Evolutionary conservation across 768 basidiomycete genomes (phyloP), one percentile per base, ranked within the genome.

Genomic region (Amylocystis lapponica): DNA sequence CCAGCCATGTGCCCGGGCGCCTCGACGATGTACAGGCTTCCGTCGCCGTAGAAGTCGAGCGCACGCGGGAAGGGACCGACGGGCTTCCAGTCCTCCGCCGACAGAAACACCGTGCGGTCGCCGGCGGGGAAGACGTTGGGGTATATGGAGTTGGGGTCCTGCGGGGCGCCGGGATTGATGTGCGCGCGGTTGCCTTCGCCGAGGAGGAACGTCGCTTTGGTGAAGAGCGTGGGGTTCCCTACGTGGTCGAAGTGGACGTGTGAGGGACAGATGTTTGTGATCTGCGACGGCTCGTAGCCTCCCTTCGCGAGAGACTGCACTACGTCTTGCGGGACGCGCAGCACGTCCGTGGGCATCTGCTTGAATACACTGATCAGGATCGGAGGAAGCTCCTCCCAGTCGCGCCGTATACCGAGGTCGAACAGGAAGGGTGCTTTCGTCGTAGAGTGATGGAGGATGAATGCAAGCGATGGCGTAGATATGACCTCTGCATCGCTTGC

Each of bases 1-100:
- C 80, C 79, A 1, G 61, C 56, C 23, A 77, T 52, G 53, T 81
- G 79, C 0, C 79, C 79, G 1, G 77, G 68, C 2, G 77, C 69
- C 49, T 81, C 74, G 46, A 81, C 55, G 48, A 81, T 65, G 50
- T 75, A 81, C 25, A 78, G 52, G 49, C 72, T 75, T 4, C 78
- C 79, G 46, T 83, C 79, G 11, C 67, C 68, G 46, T 73, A 78
- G 50, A 68, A 71, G 59, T 81, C 76, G 36, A 41, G 31, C 29
- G 43, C 43, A 36, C 40, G 48, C 21, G 75, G 72, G 55, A 76
- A 78, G 2, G 74, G 76, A 0, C 75, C 76, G 29, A 79, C 55
- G 21, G 72, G 60, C 26, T 57, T 54, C 39, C 49, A 45, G 55
- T 66, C 63, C 1, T 64, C 63, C 3, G 56, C 46, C 26, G 55